Percentiles rank a stretch among this genome's conserved stretches.
Evolutionary conservation across 2,329 filamentous ascomycete genomes (phyloP).

Genomic region (Phialophora macrospora): DNA sequence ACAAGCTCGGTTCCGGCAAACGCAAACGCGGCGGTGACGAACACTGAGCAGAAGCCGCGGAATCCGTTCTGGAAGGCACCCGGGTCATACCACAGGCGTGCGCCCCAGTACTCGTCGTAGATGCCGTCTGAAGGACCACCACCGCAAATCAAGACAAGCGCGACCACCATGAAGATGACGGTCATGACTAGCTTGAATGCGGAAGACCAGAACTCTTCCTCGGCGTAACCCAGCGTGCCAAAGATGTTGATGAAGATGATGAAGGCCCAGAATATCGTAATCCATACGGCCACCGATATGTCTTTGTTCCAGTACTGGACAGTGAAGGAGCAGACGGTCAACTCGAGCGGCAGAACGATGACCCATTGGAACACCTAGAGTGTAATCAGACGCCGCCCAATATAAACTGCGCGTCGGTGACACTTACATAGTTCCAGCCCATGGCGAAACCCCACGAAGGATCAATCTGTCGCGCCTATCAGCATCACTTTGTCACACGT

Average conservation of each 20-base stretch:
- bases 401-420: neutral
- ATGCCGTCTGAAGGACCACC: slow-evolving; percentile 49
- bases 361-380: slow-evolving; percentile 52
- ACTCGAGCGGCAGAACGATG: slow-evolving; percentile 77
- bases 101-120: slow-evolving; percentile 42
- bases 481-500: neutral
- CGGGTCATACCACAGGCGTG: slow-evolving; percentile 45
- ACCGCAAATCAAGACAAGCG: slow-evolving; percentile 40
- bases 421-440: slow-evolving; percentile 60
- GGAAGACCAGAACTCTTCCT: slow-evolving; percentile 80
- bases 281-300: slow-evolving; percentile 52
- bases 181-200: slow-evolving; percentile 71
- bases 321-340: slow-evolving; percentile 78
- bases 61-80: slow-evolving; percentile 50
- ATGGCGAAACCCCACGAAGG: slow-evolving; percentile 62
- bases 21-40: slow-evolving; percentile 62
- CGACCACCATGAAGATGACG: slow-evolving; percentile 36
- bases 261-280: slow-evolving; percentile 73
- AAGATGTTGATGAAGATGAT: slow-evolving; percentile 81
- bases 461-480: slow-evolving; percentile 59
- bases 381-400: neutral
- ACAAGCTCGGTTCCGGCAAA: slow-evolving; percentile 62
- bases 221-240: slow-evolving; percentile 80
- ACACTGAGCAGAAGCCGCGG: slow-evolving; percentile 60
- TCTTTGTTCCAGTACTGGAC: slow-evolving; percentile 69